Evolutionary conservation across 306 rosid genomes (phyloP).

Genomic region (Acacia crassicarpa): DNA sequence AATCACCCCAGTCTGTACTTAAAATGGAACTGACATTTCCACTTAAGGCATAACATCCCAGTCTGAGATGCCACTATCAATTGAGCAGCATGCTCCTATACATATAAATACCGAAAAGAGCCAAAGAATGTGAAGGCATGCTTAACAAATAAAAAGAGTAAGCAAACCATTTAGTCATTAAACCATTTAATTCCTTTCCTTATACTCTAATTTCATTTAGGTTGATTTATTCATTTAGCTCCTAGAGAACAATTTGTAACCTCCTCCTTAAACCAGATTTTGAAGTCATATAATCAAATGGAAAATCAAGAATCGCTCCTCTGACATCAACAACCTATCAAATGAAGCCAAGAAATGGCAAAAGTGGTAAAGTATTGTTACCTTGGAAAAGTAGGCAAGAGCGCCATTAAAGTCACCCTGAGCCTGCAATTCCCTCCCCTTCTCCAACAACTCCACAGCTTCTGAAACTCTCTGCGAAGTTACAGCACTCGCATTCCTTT

Average conservation of each 20-base stretch:
- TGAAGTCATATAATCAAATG: background rate
- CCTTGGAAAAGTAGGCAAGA: slow-evolving; percentile 69
- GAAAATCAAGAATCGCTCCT: background rate
- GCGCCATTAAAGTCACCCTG: slow-evolving; percentile 62
- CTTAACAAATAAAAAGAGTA: background rate
- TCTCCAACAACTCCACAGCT: slow-evolving; percentile 69
- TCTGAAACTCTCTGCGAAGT: slow-evolving; percentile 56
- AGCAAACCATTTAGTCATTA: background rate
- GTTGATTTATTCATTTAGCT: background rate
- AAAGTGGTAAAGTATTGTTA: background rate
- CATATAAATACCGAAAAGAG: background rate
- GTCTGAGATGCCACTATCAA: background rate
- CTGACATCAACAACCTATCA: background rate
- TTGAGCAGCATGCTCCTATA: slow-evolving; percentile 17
- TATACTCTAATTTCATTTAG: background rate
- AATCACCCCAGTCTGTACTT: background rate
- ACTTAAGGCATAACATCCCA: background rate
- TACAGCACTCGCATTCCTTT: slow-evolving; percentile 47
- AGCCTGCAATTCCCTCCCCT: slow-evolving; percentile 73
- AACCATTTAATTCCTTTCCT: background rate
- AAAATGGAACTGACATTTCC: background rate
- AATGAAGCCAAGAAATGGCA: background rate
- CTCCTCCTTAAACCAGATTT: background rate
- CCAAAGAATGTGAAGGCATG: background rate
- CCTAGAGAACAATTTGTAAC: background rate